Base-by-base conservation (phyloP, 805 yeast genomes). In the Sugiyamaella mastotermitis region DNA sequence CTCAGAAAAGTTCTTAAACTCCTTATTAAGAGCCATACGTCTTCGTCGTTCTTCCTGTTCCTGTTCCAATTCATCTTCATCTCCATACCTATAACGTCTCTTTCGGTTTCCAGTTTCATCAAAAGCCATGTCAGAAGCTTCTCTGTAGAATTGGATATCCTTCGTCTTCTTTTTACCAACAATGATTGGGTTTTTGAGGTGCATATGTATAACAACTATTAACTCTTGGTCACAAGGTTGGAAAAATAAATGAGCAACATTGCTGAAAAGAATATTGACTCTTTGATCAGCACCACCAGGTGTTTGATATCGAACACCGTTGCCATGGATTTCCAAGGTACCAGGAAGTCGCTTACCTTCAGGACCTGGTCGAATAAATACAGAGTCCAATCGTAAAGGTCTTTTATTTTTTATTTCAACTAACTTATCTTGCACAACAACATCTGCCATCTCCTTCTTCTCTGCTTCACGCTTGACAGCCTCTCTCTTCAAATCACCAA, bases 11-110 rank as follows among this genome's bases (percentile, higher is more conserved):
- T 72, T 70, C 61, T 78, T 80, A 65, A 88, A 92, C 62, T 92
- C 97, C 60, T 83, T 85, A 64, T 92, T 96, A 53, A 92, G 74
- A 26, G 85, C 75, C 17, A 84, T 83, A 53, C 94, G 83, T 64
- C 96, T 76, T 62, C 90, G 74, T 66, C 97, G 80, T 65, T 92
- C 98, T 61, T 92, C 97, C 64, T 90, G 97, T 66, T 92, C 98
- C 63, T 90, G 97, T 63, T 92, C 97, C 48, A 92, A 69, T 65
- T 92, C 98, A 61, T 92, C 98, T 61, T 92, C 98, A 60, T 92
- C 98, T 33, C 98, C 98, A 58, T 92, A 92, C 55, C 92, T 66
- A 49, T 74, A 75, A 49, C 80, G 69, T 61, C 97, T 78, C 65
- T 85, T 81, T 46, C 95, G 80, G 44, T 86, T 88, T 48, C 97